These are phyloP conservation scores for Bipolaris victoriae DNA, from an alignment of 2,329 filamentous ascomycete genomes.

Conservation along the genomic window DNA sequence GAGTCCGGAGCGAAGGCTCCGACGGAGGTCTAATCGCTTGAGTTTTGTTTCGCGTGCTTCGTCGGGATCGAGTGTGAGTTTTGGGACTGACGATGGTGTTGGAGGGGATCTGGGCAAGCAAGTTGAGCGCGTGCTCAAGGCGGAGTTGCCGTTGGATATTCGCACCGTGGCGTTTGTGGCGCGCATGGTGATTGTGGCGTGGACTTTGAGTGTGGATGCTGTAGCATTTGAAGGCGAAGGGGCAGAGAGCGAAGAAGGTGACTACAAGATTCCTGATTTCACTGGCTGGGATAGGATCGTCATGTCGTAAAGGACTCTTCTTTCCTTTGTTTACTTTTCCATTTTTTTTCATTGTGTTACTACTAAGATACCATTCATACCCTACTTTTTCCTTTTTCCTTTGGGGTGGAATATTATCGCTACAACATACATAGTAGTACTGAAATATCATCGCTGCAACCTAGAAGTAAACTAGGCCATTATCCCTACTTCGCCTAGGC, in stretches of 20 bases:
- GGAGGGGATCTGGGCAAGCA: conserved; percentile 28
- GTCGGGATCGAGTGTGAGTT: conserved; percentile 1
- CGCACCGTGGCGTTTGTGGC: conserved; percentile 33
- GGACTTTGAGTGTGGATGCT: conserved; percentile 37
- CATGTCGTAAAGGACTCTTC: conserved; percentile 6
- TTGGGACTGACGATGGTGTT: background rate
- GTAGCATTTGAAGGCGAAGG: conserved; percentile 36
- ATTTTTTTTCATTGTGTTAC: too few species aligned
- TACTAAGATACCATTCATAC: too few species aligned
- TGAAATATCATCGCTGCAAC: too few species aligned
- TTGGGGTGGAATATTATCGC: too few species aligned
- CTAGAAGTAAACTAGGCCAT: too few species aligned
- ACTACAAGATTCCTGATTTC: conserved; percentile 22
- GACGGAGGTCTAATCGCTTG: conserved; percentile 13
- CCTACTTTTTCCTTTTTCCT: too few species aligned
- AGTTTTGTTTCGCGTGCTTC: background rate
- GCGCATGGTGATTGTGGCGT: conserved; percentile 40
- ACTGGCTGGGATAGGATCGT: conserved; percentile 14
- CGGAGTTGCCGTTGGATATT: conserved; percentile 33
- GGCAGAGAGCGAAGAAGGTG: conserved; percentile 23
- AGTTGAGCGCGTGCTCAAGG: conserved; percentile 37
- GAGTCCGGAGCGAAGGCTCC: too few species aligned
- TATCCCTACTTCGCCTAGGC: too few species aligned
- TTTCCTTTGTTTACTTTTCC: too few species aligned
- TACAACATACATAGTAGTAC: too few species aligned